Percentiles rank a stretch among this genome's conserved stretches.
Conservation (phyloP, 1,139 yeast genomes). For the Trichomonascaceae sp. region DNA sequence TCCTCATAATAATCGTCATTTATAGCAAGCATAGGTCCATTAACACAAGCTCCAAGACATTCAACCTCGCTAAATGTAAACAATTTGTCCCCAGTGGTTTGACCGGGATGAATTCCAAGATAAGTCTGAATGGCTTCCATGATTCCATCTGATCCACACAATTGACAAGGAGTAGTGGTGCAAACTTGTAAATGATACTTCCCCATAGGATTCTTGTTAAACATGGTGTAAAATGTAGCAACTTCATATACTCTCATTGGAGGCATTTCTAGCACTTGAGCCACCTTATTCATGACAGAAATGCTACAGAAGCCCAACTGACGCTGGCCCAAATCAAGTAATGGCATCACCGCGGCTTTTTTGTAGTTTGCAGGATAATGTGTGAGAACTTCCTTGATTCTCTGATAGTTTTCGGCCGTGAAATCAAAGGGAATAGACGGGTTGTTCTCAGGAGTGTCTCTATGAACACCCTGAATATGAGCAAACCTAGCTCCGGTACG, state of each 20-base stretch:
- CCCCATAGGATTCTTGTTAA: constrained; percentile 82
- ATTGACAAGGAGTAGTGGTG: constrained; percentile 87
- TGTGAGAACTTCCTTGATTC: constrained; percentile 69
- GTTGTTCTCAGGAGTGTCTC: constrained; percentile 66
- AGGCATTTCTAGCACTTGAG: constrained; percentile 79
- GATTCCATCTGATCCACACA: constrained; percentile 74
- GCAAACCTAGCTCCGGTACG: constrained; percentile 2
- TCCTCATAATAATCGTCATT: constrained; percentile 84
- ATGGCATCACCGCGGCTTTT: constrained; percentile 85
- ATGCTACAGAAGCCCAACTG: constrained; percentile 84
- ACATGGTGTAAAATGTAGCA: constrained; percentile 91
- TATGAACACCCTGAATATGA: constrained; percentile 49
- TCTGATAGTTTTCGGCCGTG: constrained; percentile 56
- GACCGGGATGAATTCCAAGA: constrained; percentile 66
- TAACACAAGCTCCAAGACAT: constrained; percentile 89
- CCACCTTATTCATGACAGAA: constrained; percentile 90
- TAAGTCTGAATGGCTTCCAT: constrained; percentile 63
- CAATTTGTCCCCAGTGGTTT: constrained; percentile 68
- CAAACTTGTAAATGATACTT: constrained; percentile 80
- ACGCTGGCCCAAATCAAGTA: constrained; percentile 82
- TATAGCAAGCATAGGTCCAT: constrained; percentile 83
- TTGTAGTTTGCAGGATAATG: constrained; percentile 84
- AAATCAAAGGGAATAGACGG: constrained; percentile 68
- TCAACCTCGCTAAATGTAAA: constrained; percentile 86
- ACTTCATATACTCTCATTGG: constrained; percentile 95